Evolutionary conservation across 1,139 yeast genomes (phyloP).

Genomic region (Nakaseomyces uthaithaninus): DNA sequence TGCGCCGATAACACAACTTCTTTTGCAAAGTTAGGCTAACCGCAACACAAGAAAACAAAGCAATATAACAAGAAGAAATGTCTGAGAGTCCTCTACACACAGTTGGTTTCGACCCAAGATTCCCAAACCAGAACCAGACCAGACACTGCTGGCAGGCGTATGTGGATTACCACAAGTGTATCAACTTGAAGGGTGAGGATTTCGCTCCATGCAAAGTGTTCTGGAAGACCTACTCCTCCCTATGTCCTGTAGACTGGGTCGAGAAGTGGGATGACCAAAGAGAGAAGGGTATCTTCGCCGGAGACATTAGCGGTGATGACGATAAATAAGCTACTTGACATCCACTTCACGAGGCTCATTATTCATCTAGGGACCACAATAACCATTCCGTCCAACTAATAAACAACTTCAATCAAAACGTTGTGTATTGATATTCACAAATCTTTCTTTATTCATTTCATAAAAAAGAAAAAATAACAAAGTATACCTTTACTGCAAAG

Average conservation of each 20-base stretch:
- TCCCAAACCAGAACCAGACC: conserved; percentile 95
- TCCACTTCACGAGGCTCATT: too few relatives aligned
- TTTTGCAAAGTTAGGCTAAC: too few relatives aligned
- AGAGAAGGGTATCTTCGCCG: conserved; percentile 61
- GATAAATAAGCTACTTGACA: not conserved
- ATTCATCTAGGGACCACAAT: too few relatives aligned
- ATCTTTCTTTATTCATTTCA: too few relatives aligned
- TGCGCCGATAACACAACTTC: too few relatives aligned
- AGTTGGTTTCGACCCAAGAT: conserved; percentile 85
- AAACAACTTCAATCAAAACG: too few relatives aligned
- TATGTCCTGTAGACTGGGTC: conserved; percentile 91
- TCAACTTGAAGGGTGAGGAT: conserved; percentile 94
- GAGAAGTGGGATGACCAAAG: conserved; percentile 97
- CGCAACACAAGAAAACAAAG: not conserved
- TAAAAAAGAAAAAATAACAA: too few relatives aligned
- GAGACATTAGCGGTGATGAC: conserved; percentile 39
- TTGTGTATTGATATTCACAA: too few relatives aligned
- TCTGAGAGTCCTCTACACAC: conserved; percentile 45
- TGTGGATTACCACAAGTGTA: conserved; percentile 96
- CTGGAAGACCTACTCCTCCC: conserved; percentile 80
- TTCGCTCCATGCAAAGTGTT: conserved; percentile 96
- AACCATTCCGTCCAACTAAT: too few relatives aligned
- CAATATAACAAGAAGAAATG: conserved; percentile 7
- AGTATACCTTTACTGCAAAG: too few relatives aligned
- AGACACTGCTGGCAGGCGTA: conserved; percentile 98